A percentile compares a stretch with the other conserved stretches of the same genome.
These are phyloP conservation scores for Aspergillus sclerotioniger DNA, from an alignment of 495 filamentous ascomycete genomes.

Conservation along the genomic window DNA sequence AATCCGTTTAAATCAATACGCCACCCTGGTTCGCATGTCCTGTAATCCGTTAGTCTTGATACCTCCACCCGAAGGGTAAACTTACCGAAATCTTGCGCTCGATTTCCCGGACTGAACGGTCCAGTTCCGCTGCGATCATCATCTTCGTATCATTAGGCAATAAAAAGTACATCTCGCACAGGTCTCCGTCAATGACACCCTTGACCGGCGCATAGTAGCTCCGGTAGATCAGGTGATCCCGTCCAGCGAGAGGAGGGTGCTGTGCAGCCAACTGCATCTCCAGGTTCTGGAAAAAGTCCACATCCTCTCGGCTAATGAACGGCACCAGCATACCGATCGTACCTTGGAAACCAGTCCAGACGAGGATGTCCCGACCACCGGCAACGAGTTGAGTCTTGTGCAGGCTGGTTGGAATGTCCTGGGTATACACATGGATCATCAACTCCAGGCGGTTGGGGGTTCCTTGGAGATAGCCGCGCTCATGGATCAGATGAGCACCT, in stretches of 20 bases:
- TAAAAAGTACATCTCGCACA: conserved; percentile 86
- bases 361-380: conserved; percentile 83
- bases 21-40: conserved; percentile 87
- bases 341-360: conserved; percentile 94
- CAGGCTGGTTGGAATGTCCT: conserved; percentile 89
- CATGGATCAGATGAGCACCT: conserved; percentile 83
- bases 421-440: conserved; percentile 82
- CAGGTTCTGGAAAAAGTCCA: conserved; percentile 94
- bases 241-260: conserved; percentile 80
- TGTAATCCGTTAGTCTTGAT: conserved; percentile 31
- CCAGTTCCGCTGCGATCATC: conserved; percentile 90
- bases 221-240: conserved; percentile 92
- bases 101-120: conserved; percentile 85
- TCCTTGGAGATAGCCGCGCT: conserved; percentile 84
- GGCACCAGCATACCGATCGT: conserved; percentile 91
- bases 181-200: conserved; percentile 95
- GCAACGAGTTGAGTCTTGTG: conserved; percentile 87
- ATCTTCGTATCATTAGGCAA: conserved; percentile 83
- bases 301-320: conserved; percentile 85
- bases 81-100: conserved; percentile 92
- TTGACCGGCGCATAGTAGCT: conserved; percentile 98
- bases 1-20: conserved; percentile 56
- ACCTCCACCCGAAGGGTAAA: neutral
- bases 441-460: conserved; percentile 78
- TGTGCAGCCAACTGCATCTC: conserved; percentile 83